Conservation (phyloP, 2,329 filamentous ascomycete genomes). For the Neodidymelliopsis sp. region DNA sequence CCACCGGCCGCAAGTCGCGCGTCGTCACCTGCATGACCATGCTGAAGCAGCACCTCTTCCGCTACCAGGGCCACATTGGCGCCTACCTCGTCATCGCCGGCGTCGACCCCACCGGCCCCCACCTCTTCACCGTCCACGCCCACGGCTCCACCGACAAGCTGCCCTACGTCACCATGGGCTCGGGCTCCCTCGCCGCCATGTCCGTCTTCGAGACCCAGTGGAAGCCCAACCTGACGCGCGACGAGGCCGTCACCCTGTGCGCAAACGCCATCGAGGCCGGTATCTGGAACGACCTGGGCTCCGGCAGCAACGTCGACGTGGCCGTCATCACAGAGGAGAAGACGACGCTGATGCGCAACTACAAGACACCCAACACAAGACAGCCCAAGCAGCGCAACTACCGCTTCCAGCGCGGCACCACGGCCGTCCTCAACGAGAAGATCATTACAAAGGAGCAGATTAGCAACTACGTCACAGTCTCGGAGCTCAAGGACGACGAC, state of each 20-base stretch:
- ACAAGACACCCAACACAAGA: conserved; percentile 90
- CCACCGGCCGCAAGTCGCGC: conserved; percentile 93
- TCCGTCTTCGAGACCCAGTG: conserved; percentile 96
- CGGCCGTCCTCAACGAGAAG: conserved; percentile 94
- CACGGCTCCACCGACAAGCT: conserved; percentile 99
- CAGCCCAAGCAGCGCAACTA: conserved; percentile 93
- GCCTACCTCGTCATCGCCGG: conserved; percentile 97
- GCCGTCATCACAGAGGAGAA: conserved; percentile 95
- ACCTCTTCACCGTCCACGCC: conserved; percentile 97
- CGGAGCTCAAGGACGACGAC: conserved; percentile 77
- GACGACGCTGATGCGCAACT: conserved; percentile 91
- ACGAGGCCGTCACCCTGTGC: conserved; percentile 83
- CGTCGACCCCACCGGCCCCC: conserved; percentile 91
- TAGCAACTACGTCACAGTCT: conserved; percentile 89
- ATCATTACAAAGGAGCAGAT: conserved; percentile 94
- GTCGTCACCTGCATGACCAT: conserved; percentile 99
- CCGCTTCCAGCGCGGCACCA: conserved; percentile 89
- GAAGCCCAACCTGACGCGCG: conserved; percentile 78
- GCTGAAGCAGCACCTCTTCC: conserved; percentile 99
- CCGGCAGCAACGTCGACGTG: conserved; percentile 96
- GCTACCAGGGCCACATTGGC: conserved; percentile 96
- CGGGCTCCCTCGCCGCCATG: conserved; percentile 95
- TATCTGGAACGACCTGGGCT: conserved; percentile 98
- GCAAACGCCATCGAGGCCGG: conserved; percentile 90
- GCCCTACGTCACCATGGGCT: conserved; percentile 99